A percentile compares a stretch with the other conserved stretches of the same genome.
Evolutionary conservation across 2,329 filamentous ascomycete genomes (phyloP).

Genomic region (Diaporthe sp.): DNA sequence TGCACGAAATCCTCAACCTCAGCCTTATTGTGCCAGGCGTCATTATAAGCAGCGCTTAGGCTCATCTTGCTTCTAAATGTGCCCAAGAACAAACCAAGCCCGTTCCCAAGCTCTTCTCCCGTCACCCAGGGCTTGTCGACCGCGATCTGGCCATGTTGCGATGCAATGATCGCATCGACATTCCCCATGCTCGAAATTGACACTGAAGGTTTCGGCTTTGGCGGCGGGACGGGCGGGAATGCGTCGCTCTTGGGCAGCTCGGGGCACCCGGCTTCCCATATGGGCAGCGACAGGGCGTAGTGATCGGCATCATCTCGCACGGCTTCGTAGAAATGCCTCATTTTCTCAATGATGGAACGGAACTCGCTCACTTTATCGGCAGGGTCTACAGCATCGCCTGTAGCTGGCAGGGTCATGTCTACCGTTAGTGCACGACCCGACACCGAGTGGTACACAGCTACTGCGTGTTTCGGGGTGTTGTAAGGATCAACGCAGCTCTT

Average conservation of each 20-base stretch:
- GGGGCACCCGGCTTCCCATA: constrained; percentile 2
- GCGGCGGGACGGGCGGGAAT: not conserved
- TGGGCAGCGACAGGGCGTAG: constrained; percentile 3
- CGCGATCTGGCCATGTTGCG: not conserved
- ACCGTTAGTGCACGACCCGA: not conserved
- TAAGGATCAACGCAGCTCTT: not conserved
- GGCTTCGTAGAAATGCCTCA: not conserved
- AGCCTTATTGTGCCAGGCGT: not conserved
- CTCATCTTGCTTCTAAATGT: not conserved
- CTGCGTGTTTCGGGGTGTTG: not conserved
- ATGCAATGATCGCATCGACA: not conserved
- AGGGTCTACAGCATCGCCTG: not conserved
- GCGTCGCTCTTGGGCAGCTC: not conserved
- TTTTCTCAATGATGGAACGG: not conserved
- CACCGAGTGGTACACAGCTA: not conserved
- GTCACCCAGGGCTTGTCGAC: constrained; percentile 4
- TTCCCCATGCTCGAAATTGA: not conserved
- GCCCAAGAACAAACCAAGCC: not conserved
- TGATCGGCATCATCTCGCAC: not conserved
- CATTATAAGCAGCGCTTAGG: constrained; percentile 1
- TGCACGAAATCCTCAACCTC: not conserved
- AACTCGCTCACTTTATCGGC: not conserved
- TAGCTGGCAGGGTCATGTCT: not conserved
- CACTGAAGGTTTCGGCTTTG: not conserved
- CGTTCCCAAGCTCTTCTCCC: not conserved